Evolutionary conservation across 495 filamentous ascomycete genomes (phyloP).

Genomic region (Neurospora sp.): DNA sequence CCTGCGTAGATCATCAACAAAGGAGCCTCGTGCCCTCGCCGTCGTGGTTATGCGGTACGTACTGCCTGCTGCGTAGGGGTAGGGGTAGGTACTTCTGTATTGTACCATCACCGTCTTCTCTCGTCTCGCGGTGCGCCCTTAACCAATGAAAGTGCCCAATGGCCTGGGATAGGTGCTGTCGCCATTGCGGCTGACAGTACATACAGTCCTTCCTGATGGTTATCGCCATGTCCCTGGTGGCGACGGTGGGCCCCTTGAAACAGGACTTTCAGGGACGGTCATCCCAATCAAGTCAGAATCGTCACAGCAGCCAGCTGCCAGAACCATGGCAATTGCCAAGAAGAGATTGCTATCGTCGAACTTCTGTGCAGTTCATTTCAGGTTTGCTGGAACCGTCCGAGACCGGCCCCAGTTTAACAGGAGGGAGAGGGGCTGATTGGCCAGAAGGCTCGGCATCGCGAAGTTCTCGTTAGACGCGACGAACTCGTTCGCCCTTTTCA

Average conservation of each 20-base stretch:
- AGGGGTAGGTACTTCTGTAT: not conserved
- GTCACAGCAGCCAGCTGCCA: not conserved
- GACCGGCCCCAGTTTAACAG: not conserved
- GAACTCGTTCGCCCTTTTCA: not conserved
- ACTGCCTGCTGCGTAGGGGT: not conserved
- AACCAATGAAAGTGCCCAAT: not conserved
- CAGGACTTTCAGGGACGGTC: not conserved
- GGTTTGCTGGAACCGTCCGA: not conserved
- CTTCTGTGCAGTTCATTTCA: not conserved
- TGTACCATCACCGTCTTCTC: not conserved
- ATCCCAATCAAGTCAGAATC: not conserved
- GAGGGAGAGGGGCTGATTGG: not conserved
- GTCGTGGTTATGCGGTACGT: not conserved
- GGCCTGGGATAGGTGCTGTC: not conserved
- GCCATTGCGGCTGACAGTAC: not conserved
- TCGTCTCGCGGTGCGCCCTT: not conserved
- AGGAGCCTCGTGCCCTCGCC: not conserved
- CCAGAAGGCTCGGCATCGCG: not conserved
- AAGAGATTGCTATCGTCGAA: not conserved
- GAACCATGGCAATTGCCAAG: not conserved
- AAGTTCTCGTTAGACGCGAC: not conserved
- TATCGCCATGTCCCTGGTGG: not conserved
- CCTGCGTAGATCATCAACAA: slow-evolving; percentile 6
- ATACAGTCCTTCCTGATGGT: not conserved
- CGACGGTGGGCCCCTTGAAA: slow-evolving; percentile 10